Evolutionary conservation across 202 grass and related monocot species (phyloP).

Genomic region (Panicum virgatum): DNA sequence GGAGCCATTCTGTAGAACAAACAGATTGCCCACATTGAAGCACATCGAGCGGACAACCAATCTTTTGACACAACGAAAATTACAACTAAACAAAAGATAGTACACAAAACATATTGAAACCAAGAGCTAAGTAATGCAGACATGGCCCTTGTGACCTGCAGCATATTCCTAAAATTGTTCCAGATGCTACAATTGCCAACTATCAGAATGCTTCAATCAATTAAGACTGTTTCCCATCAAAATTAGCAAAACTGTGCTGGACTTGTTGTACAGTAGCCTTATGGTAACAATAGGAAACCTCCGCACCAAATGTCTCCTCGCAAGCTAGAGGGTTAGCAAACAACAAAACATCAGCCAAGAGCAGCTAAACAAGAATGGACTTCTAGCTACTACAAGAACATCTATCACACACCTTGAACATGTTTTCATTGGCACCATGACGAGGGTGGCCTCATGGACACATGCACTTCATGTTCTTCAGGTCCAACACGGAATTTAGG

Average conservation of each 20-base stretch:
- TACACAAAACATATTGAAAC: slow-evolving; percentile 33
- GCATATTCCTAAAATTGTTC: slow-evolving; percentile 36
- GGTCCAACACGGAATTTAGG: slow-evolving; percentile 75
- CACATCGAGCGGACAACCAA: slow-evolving; percentile 4
- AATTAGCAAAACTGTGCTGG: slow-evolving; percentile 55
- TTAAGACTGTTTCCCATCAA: slow-evolving; percentile 29
- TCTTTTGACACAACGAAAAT: slow-evolving; percentile 34
- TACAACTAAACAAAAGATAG: slow-evolving; percentile 20
- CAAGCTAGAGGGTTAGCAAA: slow-evolving; percentile 49
- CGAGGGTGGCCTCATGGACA: slow-evolving; percentile 74
- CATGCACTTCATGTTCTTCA: slow-evolving; percentile 96
- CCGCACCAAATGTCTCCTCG: slow-evolving; percentile 31
- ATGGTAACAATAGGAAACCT: slow-evolving; percentile 24
- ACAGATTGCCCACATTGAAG: slow-evolving; percentile 7
- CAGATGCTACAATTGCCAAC: slow-evolving; percentile 30
- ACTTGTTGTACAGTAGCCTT: slow-evolving; percentile 21
- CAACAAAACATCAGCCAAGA: slow-evolving; percentile 46
- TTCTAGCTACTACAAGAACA: slow-evolving; percentile 26
- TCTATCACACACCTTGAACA: slow-evolving; percentile 50
- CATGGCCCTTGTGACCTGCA: slow-evolving; percentile 38
- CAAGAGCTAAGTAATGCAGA: slow-evolving; percentile 32
- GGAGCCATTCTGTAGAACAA: slow-evolving; percentile 34
- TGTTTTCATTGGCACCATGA: slow-evolving; percentile 60
- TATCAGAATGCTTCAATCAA: slow-evolving; percentile 46
- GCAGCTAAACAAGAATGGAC: slow-evolving; percentile 24